Percentiles rank a stretch among this genome's conserved stretches.
Evolutionary conservation across 2,329 filamentous ascomycete species (phyloP).

Genomic region (Acrocalymma vagum): DNA sequence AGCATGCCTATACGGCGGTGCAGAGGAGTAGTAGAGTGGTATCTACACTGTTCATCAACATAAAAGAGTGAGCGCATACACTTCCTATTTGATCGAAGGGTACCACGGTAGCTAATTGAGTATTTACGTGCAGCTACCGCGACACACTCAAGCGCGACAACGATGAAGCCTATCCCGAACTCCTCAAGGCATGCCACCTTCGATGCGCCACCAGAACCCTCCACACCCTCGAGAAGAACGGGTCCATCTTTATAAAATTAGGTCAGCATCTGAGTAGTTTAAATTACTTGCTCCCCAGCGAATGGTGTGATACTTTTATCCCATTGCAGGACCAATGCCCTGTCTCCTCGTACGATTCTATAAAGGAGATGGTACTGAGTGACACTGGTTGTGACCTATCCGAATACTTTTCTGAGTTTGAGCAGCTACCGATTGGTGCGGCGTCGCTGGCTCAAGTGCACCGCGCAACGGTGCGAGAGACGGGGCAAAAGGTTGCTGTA

Average conservation of each 20-base stretch:
- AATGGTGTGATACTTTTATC: conserved; percentile 96
- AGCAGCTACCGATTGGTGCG: conserved; percentile 82
- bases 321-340: conserved; percentile 96
- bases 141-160: conserved; percentile 78
- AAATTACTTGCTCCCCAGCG: conserved; percentile 89
- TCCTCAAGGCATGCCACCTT: conserved; percentile 86
- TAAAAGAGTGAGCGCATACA: conserved; percentile 78
- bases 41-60: conserved; percentile 77
- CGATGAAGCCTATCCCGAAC: conserved; percentile 69
- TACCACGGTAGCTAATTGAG: conserved; percentile 24
- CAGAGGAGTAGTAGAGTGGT: conserved; percentile 83
- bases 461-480: conserved; percentile 81
- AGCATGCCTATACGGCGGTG: conserved; percentile 76
- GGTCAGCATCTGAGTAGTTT: conserved; percentile 96
- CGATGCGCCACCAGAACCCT: conserved; percentile 90
- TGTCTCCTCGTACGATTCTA: conserved; percentile 86
- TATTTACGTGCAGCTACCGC: conserved; percentile 75
- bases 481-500: conserved; percentile 87
- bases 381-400: conserved; percentile 83
- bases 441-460: conserved; percentile 96
- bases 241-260: conserved; percentile 97
- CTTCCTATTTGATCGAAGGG: background rate
- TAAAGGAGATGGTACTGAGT: conserved; percentile 82
- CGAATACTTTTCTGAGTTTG: conserved; percentile 88
- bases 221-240: conserved; percentile 89